phyloP scores from a whole-genome alignment of 108 stramenopile genomes.

The Phaeodactylum tricornutum region DNA sequence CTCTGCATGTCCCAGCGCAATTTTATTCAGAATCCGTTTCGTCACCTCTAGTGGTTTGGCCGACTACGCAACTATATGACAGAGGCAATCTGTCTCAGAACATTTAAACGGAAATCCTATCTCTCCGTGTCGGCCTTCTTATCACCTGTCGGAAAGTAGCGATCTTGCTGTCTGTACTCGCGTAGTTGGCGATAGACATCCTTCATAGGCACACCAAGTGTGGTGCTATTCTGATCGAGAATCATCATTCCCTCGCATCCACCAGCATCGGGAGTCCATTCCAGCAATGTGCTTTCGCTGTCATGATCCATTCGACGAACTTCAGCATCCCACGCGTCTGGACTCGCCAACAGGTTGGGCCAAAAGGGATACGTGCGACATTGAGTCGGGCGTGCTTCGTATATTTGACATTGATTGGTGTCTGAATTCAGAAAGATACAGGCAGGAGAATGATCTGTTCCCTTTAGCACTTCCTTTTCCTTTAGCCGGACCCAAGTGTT shows the following conservation, averaged over 20 bases:
- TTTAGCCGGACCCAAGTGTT: conserved; percentile 4
- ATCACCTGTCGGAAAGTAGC: too few relatives aligned
- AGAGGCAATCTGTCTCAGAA: too few relatives aligned
- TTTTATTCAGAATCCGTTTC: too few relatives aligned
- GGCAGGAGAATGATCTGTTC: background rate
- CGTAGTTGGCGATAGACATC: too few relatives aligned
- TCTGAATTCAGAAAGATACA: conserved; percentile 11
- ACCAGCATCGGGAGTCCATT: conserved; percentile 42
- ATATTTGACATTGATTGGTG: conserved; percentile 33
- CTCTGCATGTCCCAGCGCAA: too few relatives aligned
- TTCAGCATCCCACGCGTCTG: conserved; percentile 34
- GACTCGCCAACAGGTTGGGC: conserved; percentile 29
- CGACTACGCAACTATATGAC: too few relatives aligned
- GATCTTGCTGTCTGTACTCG: too few relatives aligned
- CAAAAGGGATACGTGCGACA: conserved; percentile 61
- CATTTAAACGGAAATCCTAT: too few relatives aligned
- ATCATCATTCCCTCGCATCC: conserved; percentile 49
- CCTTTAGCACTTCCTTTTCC: conserved; percentile 7
- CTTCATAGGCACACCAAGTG: too few relatives aligned
- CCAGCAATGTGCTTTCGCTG: conserved; percentile 5
- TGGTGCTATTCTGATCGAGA: too few relatives aligned
- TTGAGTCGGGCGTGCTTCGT: conserved; percentile 41
- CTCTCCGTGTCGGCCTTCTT: too few relatives aligned
- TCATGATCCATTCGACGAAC: conserved; percentile 24
- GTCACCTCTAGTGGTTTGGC: too few relatives aligned